Evolutionary conservation across 2,329 filamentous ascomycete species (phyloP).

Genomic region (Aspergillus flavus): DNA sequence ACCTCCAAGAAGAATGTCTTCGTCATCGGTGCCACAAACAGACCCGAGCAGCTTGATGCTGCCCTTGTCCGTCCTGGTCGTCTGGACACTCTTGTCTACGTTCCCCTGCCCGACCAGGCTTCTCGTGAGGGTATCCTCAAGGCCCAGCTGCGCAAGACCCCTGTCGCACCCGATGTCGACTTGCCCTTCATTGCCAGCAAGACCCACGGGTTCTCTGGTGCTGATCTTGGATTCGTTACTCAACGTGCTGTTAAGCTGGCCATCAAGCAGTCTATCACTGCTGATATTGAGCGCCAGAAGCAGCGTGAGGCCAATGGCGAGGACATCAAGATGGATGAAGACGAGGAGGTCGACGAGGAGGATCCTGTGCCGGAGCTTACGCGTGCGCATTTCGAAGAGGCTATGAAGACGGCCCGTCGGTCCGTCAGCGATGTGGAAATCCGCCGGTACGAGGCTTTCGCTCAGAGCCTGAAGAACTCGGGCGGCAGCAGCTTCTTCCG

Average conservation of each 20-base stretch:
- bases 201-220: constrained; percentile 99
- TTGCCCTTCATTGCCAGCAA: constrained; percentile 90
- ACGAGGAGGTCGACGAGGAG: constrained; percentile 62
- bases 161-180: constrained; percentile 84
- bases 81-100: constrained; percentile 98
- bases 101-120: constrained; percentile 88
- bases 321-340: constrained; percentile 73
- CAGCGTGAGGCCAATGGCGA: constrained; percentile 83
- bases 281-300: constrained; percentile 88
- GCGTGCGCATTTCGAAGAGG: constrained; percentile 96
- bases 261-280: constrained; percentile 92
- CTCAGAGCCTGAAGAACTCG: constrained; percentile 98
- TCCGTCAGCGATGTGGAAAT: constrained; percentile 98
- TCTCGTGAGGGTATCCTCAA: constrained; percentile 88
- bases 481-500: constrained; percentile 97
- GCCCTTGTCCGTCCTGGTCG: constrained; percentile 96
- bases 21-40: constrained; percentile 97
- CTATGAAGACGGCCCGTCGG: constrained; percentile 90
- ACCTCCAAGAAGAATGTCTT: constrained; percentile 99
- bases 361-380: constrained; percentile 96
- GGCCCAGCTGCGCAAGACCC: constrained; percentile 98
- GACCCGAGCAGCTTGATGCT: constrained; percentile 97
- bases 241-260: constrained; percentile 99
- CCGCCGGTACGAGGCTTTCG: constrained; percentile 95
- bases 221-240: constrained; percentile 97